Base-by-base conservation (phyloP, 805 yeast genomes). In the Lachancea sp. region DNA sequence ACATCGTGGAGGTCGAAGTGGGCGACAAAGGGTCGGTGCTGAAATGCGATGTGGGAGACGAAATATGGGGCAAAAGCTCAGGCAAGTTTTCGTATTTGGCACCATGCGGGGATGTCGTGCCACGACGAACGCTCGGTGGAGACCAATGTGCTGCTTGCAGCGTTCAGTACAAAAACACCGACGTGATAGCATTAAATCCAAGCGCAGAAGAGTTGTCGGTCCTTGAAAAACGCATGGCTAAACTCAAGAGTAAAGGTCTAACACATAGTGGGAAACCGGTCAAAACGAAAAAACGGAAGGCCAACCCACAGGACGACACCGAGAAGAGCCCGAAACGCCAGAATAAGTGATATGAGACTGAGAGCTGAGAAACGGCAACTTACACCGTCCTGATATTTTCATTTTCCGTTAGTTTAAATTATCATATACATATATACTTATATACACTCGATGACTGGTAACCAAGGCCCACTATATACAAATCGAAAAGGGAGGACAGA, bases 41-140 rank as follows among this genome's bases (percentile, higher is more conserved):
- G n/a, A 36, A 37, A 30, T 57, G 60, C 43, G 53, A 42, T 39
- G 57, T 38, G 49, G 58, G 62, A 11, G 61, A 57, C 34, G 55
- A 66, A 30, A 53, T 54, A 2, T 49, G 76, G 4, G 73, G 72
- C 34, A 56, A 63, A 6, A 56, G 57, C 9, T 64, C 70, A 0
- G 55, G 56, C 12, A 59, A 50, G n/a, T 70, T 77, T 42, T 68
- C 70, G 1, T 78, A 78, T 55, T 49, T 75, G 2, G 74, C 68
- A 0, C 60, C 63, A 5, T 75, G 79, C 55, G 75, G 75, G 0
- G 71, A 74, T 55, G 69, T 67, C 0, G 51, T 71, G 46, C 67
- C 67, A 3, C 55, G 48, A n/a, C 59, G 60, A 20, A 52, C 67
- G 17, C 49, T 72, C 7, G 60, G 15, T 12, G 15, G 61, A 22